phyloP scores from a whole-genome alignment of 116 monocot species.

The Dioscorea cayenensis region DNA sequence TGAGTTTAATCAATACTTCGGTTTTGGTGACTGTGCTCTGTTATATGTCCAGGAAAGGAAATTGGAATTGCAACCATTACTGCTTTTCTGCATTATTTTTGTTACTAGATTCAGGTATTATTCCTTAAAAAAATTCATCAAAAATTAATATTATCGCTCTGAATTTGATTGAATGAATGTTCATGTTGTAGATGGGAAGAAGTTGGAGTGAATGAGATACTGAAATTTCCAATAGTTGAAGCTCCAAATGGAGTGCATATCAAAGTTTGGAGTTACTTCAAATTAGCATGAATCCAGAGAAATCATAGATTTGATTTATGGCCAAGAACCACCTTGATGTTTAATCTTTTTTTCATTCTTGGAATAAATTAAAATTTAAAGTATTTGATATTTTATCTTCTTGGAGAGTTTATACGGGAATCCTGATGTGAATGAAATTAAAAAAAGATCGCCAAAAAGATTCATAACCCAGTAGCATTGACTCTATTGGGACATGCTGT shows the following conservation, averaged over 20 bases:
- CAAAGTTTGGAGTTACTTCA: conserved; percentile 18
- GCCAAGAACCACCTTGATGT: no score
- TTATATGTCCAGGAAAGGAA: conserved; percentile 86
- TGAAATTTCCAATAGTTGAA: conserved; percentile 88
- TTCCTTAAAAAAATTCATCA: not conserved
- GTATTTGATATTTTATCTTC: no score
- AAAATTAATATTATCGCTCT: not conserved
- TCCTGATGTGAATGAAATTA: no score
- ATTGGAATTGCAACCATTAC: conserved; percentile 55
- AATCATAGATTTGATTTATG: no score
- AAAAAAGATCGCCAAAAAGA: no score
- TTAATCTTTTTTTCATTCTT: no score
- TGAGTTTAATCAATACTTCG: conserved; percentile 61
- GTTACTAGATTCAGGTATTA: conserved; percentile 66
- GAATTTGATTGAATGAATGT: not conserved
- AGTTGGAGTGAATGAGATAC: conserved; percentile 47
- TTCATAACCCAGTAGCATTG: no score
- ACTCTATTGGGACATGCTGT: no score
- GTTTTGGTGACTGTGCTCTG: conserved; percentile 74
- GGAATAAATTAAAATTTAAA: no score
- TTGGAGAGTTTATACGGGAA: no score
- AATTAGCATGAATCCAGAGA: no score
- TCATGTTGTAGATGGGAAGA: conserved; percentile 71
- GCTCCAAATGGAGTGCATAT: conserved; percentile 77
- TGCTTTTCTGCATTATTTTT: conserved; percentile 77